Base-by-base conservation (phyloP, 495 filamentous ascomycete species). In the Talaromyces ruber region DNA sequence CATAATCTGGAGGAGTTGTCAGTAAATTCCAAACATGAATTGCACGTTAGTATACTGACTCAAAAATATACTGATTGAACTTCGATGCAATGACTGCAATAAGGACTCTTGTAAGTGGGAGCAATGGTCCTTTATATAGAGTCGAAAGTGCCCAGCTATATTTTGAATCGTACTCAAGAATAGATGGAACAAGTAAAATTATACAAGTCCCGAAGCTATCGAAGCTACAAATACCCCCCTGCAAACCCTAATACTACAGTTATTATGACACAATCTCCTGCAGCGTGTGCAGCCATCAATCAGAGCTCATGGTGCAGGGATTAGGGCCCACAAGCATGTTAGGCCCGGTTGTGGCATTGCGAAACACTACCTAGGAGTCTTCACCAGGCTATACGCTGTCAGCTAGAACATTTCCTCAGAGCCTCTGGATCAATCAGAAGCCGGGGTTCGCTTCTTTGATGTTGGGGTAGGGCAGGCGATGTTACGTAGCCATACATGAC, bases 401-500 rank as follows among this genome's bases (percentile, higher is more conserved):
- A 54, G 52, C 52, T 54, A 16, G 24, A 26, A 54, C 18, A 54
- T 29, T 54, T 54, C 28, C 52, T 54, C 24, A 54, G 6, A 6
- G 22, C 52, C 1, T 28, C 52, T 12, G 21, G 22, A 54, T 54
- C 52, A 54, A 54, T 54, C 52, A 54, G 52, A 54, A 54, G 52
- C 52, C 52, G 6, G 21, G 21, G 4, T 29, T 28, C 1, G 14
- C 24, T 54, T 54, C 21, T 54, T 54, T 14, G 5, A 11, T 26
- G 52, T 54, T 54, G 52, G 24, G 52, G 22, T 47, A 47, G 18
- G 24, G 52, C 52, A 29, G 22, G 22, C 52, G 52, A 54, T 54
- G 52, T 54, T 54, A 54, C 52, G 52, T 54, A 54, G 52, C 52
- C 52, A 54, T 54, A 54, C 52, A 54, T 54, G 52, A 54, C 11